Percentiles rank a stretch among this genome's conserved stretches.
These are phyloP conservation scores for Striga hermonthica DNA, from an alignment of 305 asterid species.

Conservation along the genomic window DNA sequence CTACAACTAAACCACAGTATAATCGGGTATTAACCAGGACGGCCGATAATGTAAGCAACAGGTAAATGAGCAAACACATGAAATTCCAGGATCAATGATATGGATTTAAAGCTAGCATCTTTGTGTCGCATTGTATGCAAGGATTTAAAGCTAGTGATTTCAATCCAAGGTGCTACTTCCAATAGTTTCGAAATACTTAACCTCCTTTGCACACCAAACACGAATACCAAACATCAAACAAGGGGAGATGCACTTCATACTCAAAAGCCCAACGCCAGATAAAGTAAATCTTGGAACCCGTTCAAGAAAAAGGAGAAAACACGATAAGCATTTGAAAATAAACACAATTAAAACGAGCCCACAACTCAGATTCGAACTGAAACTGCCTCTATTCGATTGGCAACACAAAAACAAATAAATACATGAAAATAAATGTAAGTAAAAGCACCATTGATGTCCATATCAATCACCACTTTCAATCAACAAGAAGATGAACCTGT, in stretches of 20 bases:
- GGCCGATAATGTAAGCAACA: neutral
- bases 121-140: no score
- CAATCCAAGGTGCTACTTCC: neutral
- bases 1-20: constrained; percentile 23
- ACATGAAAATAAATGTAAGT: neutral
- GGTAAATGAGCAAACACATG: neutral
- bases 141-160: neutral
- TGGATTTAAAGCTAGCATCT: no score
- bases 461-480: neutral
- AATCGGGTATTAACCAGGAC: constrained; percentile 7
- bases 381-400: constrained; percentile 10
- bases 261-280: constrained; percentile 4
- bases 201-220: no score
- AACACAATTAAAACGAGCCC: neutral
- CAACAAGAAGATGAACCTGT: constrained; percentile 11
- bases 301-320: neutral
- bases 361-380: neutral
- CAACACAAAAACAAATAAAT: neutral
- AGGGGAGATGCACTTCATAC: neutral
- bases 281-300: neutral
- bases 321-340: neutral
- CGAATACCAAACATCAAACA: neutral
- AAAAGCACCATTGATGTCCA: neutral
- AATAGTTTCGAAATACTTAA: no score
- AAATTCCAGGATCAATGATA: neutral